Conservation (phyloP, 1,139 yeast genomes). For the Fermentozyma sake region DNA sequence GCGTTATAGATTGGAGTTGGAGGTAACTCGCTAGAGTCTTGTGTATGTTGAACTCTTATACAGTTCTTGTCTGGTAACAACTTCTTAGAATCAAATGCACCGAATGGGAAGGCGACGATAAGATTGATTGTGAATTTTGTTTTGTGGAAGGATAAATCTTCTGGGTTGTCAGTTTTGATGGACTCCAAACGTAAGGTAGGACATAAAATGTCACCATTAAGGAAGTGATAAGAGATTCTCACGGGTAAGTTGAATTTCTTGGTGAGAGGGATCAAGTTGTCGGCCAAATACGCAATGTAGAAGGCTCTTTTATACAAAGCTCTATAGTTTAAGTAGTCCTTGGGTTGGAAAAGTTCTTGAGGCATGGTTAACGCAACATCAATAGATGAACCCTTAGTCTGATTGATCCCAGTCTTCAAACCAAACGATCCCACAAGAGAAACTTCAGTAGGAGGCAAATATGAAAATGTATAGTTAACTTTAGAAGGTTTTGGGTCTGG, state of each 20-base stretch:
- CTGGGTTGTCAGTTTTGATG: slow-evolving; percentile 42
- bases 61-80: slow-evolving; percentile 75
- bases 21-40: slow-evolving; percentile 44
- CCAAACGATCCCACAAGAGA: slow-evolving; percentile 89
- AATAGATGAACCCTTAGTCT: slow-evolving; percentile 33
- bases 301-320: slow-evolving; percentile 88
- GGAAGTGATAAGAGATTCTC: slow-evolving; percentile 50
- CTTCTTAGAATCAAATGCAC: slow-evolving; percentile 69
- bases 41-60: slow-evolving; percentile 58
- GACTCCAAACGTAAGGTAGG: slow-evolving; percentile 59
- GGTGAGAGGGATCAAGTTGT: slow-evolving; percentile 51
- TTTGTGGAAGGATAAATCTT: slow-evolving; percentile 54
- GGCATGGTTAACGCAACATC: slow-evolving; percentile 89
- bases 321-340: slow-evolving; percentile 87
- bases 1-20: slow-evolving; percentile 88
- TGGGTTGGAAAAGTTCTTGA: slow-evolving; percentile 62
- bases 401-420: slow-evolving; percentile 68
- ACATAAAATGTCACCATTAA: slow-evolving; percentile 63
- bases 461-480: slow-evolving; percentile 67
- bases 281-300: slow-evolving; percentile 74
- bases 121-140: slow-evolving; percentile 71
- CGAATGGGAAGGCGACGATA: slow-evolving; percentile 68
- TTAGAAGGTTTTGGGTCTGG: slow-evolving; percentile 82
- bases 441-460: slow-evolving; percentile 67
- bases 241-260: slow-evolving; percentile 54